phyloP scores from a whole-genome alignment of 176 grass and related monocot species.

The Hyparrhenia diplandra region DNA sequence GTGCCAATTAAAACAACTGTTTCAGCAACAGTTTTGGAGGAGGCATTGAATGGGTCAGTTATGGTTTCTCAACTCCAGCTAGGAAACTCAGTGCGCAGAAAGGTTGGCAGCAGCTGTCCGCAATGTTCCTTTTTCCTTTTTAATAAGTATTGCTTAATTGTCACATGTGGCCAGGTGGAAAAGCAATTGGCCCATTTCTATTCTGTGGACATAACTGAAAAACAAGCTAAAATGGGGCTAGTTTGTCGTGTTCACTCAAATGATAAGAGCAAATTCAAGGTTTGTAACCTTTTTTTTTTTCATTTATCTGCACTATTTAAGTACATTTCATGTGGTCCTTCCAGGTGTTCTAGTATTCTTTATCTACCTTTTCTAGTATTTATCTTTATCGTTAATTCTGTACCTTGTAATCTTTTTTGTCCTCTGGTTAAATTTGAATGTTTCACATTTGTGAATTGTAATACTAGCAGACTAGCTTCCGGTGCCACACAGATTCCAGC shows the following conservation, averaged over 20 bases:
- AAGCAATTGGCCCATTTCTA: slow-evolving; percentile 98
- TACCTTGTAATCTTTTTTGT: background rate
- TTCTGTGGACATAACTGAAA: slow-evolving; percentile 84
- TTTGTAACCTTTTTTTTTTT: background rate
- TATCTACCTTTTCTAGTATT: background rate
- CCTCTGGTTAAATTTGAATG: background rate
- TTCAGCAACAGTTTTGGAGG: slow-evolving; percentile 93
- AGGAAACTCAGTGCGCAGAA: slow-evolving; percentile 58
- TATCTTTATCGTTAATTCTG: background rate
- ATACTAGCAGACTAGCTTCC: background rate
- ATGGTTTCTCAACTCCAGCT: slow-evolving; percentile 71
- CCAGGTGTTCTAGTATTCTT: background rate
- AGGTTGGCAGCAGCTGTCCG: slow-evolving; percentile 54
- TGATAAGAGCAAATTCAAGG: slow-evolving; percentile 99
- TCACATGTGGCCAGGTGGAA: slow-evolving; percentile 73
- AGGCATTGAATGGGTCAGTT: slow-evolving; percentile 86
- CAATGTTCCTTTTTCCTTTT: slow-evolving; percentile 20
- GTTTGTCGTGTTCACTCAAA: slow-evolving; percentile 87
- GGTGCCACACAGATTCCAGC: background rate
- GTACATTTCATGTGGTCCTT: background rate
- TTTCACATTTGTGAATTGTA: background rate
- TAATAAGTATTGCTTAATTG: slow-evolving; percentile 27
- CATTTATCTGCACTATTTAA: slow-evolving; percentile 6
- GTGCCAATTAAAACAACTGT: slow-evolving; percentile 98
- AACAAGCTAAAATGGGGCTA: slow-evolving; percentile 67